Evolutionary conservation across 805 yeast genomes (phyloP).

Genomic region (Kazachstania kunashirensis): DNA sequence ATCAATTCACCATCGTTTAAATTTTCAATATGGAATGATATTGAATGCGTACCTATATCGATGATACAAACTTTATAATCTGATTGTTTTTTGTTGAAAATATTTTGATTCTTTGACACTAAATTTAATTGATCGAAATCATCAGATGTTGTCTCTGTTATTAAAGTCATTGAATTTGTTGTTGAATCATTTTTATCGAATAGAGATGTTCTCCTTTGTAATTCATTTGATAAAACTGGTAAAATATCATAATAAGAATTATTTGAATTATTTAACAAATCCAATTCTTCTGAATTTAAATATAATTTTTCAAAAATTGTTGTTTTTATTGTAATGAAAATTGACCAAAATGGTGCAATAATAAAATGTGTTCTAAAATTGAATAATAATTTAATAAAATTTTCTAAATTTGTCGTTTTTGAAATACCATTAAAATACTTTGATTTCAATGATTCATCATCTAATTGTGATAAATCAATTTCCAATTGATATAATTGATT

Average conservation of each 20-base stretch:
- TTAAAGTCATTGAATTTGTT: conserved; percentile 30
- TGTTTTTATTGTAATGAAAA: conserved; percentile 41
- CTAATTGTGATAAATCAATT: conserved; percentile 8
- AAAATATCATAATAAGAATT: conserved; percentile 7
- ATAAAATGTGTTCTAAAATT: conserved; percentile 20
- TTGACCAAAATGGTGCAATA: conserved; percentile 46
- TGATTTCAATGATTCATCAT: neutral
- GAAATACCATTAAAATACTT: conserved; percentile 14
- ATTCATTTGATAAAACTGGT: conserved; percentile 16
- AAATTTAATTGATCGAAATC: conserved; percentile 25
- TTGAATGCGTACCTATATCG: conserved; percentile 43
- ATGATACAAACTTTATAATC: conserved; percentile 35
- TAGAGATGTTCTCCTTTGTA: neutral
- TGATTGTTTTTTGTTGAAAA: conserved; percentile 25
- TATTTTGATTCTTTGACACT: conserved; percentile 19
- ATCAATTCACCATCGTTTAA: conserved; percentile 35
- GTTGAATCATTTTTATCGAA: conserved; percentile 17
- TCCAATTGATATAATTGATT: conserved; percentile 21
- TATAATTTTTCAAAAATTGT: conserved; percentile 38
- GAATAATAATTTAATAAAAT: conserved; percentile 24
- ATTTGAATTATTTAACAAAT: too few relatives aligned
- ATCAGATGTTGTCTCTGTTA: conserved; percentile 26
- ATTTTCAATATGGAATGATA: conserved; percentile 42
- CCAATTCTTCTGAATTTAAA: too few relatives aligned
- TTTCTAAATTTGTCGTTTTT: conserved; percentile 24